These are phyloP conservation scores for Pyrenula massariospora DNA, from an alignment of 495 filamentous ascomycete species.

Conservation along the genomic window DNA sequence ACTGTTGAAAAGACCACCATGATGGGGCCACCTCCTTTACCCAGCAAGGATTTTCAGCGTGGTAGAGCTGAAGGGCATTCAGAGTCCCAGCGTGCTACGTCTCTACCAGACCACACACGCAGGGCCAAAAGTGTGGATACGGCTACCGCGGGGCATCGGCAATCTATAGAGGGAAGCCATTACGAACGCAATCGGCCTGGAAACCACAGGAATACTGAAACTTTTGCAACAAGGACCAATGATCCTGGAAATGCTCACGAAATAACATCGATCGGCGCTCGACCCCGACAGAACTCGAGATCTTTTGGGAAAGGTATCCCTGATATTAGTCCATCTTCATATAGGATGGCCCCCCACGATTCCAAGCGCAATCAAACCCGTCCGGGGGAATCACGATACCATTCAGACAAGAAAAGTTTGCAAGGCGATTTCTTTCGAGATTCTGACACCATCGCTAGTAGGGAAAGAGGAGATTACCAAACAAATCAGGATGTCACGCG, in stretches of 20 bases:
- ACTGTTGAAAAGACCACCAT: slow-evolving; percentile 14
- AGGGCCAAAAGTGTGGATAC: slow-evolving; percentile 27
- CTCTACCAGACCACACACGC: slow-evolving; percentile 25
- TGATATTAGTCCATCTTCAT: not conserved
- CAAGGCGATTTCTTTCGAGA: slow-evolving; percentile 20
- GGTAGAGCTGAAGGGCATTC: slow-evolving; percentile 26
- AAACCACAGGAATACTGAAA: not conserved
- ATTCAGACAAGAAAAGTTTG: not conserved
- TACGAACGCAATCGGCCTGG: not conserved
- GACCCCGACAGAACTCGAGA: not conserved
- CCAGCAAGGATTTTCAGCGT: slow-evolving; percentile 28
- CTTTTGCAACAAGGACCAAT: not conserved
- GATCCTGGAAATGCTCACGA: not conserved
- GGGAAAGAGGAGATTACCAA: slow-evolving; percentile 3
- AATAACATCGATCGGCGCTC: not conserved
- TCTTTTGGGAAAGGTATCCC: not conserved
- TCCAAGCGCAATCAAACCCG: not conserved
- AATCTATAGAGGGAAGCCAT: not conserved
- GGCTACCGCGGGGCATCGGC: slow-evolving; percentile 2
- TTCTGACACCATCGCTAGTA: slow-evolving; percentile 4
- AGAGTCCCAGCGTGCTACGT: slow-evolving; percentile 21
- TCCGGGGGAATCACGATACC: not conserved
- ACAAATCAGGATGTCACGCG: not conserved
- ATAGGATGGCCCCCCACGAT: not conserved
- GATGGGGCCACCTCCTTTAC: not conserved